Percentiles rank a stretch among this genome's conserved stretches.
phyloP scores from a whole-genome alignment of 2,329 filamentous ascomycete species.

The Pseudogymnoascus sp. region DNA sequence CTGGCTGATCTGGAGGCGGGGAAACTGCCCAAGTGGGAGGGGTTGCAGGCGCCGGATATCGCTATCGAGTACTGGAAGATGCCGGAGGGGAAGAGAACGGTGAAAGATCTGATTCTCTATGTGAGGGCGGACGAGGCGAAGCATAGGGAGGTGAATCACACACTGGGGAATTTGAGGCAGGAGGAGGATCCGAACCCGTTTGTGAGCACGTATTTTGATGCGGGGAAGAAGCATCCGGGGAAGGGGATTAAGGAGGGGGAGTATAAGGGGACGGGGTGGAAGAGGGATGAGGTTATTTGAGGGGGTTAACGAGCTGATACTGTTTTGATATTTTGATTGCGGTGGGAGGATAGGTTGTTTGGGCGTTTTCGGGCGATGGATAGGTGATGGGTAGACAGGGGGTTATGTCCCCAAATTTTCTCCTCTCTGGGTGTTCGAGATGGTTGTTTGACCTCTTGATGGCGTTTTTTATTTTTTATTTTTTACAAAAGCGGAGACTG shows the following conservation, averaged over 20 bases:
- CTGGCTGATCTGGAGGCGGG: slow-evolving; percentile 81
- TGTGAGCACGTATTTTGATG: slow-evolving; percentile 70
- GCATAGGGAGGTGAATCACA: slow-evolving; percentile 94
- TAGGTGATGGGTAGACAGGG: neutral
- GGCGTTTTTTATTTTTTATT: neutral
- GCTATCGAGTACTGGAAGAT: slow-evolving; percentile 91
- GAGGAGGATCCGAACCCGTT: slow-evolving; percentile 88
- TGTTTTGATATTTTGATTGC: neutral
- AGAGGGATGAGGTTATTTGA: slow-evolving; percentile 70
- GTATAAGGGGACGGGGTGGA: slow-evolving; percentile 66
- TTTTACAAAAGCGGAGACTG: neutral
- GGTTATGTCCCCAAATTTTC: neutral
- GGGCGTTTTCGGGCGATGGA: neutral
- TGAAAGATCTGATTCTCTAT: slow-evolving; percentile 82
- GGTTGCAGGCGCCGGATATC: slow-evolving; percentile 76
- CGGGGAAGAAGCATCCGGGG: slow-evolving; percentile 56
- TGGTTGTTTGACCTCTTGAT: neutral
- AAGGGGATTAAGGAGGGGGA: slow-evolving; percentile 52
- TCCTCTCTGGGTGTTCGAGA: neutral
- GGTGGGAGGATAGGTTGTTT: neutral
- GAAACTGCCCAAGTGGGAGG: slow-evolving; percentile 72
- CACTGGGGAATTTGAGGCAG: slow-evolving; percentile 79
- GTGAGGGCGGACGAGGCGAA: slow-evolving; percentile 84
- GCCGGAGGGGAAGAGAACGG: slow-evolving; percentile 71
- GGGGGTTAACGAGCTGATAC: neutral